phyloP scores from a whole-genome alignment of 2,329 filamentous ascomycete species.

The Herpotrichia juniperi region DNA sequence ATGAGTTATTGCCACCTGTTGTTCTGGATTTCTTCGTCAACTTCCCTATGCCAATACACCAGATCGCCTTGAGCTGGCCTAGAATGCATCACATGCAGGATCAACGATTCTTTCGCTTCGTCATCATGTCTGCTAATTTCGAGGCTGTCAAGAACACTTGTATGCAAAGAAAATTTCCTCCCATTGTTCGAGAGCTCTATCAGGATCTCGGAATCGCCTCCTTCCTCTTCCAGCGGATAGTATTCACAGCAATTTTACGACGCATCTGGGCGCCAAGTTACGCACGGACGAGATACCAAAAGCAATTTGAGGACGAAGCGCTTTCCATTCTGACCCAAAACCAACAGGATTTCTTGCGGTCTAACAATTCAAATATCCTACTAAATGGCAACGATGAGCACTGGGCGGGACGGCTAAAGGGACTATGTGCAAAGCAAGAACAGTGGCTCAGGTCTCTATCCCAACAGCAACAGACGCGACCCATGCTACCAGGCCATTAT shows the following conservation, averaged over 20 bases:
- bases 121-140: conserved; percentile 42
- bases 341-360: neutral
- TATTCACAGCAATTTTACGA: conserved; percentile 60
- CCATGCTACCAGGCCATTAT: neutral
- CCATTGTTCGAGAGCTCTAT: conserved; percentile 63
- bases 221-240: conserved; percentile 57
- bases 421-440: neutral
- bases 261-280: conserved; percentile 40
- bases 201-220: conserved; percentile 58
- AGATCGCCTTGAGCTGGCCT: conserved; percentile 30
- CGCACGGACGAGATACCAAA: neutral
- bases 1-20: conserved; percentile 46
- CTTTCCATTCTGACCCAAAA: neutral
- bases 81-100: conserved; percentile 40
- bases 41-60: conserved; percentile 52
- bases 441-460: neutral
- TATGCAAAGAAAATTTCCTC: conserved; percentile 52
- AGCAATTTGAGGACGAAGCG: neutral
- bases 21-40: conserved; percentile 54
- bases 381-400: neutral
- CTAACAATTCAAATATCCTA: neutral
- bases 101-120: conserved; percentile 45
- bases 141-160: conserved; percentile 20
- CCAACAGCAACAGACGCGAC: neutral
- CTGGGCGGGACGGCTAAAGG: neutral